Conservation (phyloP, 1,284 basidiomycete genomes). For the Sutorius eximius region DNA sequence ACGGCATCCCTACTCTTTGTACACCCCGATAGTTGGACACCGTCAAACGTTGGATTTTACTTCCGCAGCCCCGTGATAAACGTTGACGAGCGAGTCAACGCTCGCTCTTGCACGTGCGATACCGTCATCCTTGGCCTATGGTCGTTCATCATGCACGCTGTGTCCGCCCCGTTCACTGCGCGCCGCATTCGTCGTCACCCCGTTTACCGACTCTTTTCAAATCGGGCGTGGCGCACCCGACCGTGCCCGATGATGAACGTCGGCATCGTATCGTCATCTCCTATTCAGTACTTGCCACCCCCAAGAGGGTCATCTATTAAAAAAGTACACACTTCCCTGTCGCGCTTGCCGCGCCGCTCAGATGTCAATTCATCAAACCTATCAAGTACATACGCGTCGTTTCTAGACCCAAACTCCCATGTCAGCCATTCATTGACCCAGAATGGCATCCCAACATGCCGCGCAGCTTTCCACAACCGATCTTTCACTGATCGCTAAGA, state of each 20-base stretch:
- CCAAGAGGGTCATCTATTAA: neutral
- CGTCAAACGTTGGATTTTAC: no score
- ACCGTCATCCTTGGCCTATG: neutral
- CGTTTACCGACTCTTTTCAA: constrained; percentile 3
- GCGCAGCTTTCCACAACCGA: constrained; percentile 46
- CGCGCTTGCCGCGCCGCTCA: neutral
- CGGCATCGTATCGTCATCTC: neutral
- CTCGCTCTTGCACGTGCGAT: no score
- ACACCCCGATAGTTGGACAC: neutral
- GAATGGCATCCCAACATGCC: constrained; percentile 34
- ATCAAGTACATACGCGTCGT: neutral
- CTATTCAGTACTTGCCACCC: neutral
- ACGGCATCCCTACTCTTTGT: constrained; percentile 8
- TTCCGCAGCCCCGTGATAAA: neutral
- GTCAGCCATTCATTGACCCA: neutral
- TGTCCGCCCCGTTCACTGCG: neutral
- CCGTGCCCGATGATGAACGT: no score
- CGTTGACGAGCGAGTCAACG: neutral
- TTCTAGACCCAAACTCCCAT: neutral
- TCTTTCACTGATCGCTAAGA: constrained; percentile 42
- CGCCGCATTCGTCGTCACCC: constrained; percentile 4
- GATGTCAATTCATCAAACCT: neutral
- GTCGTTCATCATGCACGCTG: no score
- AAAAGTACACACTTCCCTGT: neutral
- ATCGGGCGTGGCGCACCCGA: constrained; percentile 3